Evolutionary conservation across 176 grass and related monocot genomes (phyloP).

Genomic region (Cenchrus fungigraminus): DNA sequence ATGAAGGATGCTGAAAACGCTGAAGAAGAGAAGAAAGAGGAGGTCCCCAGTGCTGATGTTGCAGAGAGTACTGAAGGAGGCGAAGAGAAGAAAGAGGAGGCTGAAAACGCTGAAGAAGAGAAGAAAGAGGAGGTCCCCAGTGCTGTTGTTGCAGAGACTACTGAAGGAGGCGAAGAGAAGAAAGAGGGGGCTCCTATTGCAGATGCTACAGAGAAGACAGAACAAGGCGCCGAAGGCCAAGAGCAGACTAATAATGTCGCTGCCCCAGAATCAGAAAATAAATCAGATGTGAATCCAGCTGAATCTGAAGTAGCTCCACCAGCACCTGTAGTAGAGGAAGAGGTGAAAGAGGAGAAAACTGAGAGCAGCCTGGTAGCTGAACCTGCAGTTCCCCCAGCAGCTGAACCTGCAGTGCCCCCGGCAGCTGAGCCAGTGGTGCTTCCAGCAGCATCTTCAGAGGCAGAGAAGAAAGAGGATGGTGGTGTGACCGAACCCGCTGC

Average conservation of each 20-base stretch:
- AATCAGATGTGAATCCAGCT: constrained; percentile 25
- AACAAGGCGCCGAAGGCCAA: neutral
- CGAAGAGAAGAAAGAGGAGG: constrained; percentile 8
- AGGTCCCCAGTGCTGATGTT: constrained; percentile 1
- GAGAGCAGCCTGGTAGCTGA: constrained; percentile 20
- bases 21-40: constrained; percentile 48
- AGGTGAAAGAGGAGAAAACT: constrained; percentile 26
- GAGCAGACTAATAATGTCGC: constrained; percentile 9
- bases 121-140: constrained; percentile 42
- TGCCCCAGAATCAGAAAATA: constrained; percentile 19
- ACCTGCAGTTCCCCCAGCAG: neutral
- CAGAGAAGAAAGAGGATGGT: constrained; percentile 36
- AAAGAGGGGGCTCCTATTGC: neutral
- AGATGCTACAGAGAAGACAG: constrained; percentile 39
- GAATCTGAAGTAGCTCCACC: constrained; percentile 31
- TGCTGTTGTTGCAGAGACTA: constrained; percentile 29
- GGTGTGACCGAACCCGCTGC: neutral
- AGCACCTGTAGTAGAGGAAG: neutral
- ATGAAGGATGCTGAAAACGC: constrained; percentile 62
- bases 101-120: constrained; percentile 9
- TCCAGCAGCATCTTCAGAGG: neutral
- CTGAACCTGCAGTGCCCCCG: neutral
- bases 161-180: constrained; percentile 29
- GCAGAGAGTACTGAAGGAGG: constrained; percentile 43
- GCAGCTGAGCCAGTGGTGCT: neutral